Base-by-base conservation (phyloP, 192 early-diverging fungal genomes). In the Umbelopsis sp. region DNA sequence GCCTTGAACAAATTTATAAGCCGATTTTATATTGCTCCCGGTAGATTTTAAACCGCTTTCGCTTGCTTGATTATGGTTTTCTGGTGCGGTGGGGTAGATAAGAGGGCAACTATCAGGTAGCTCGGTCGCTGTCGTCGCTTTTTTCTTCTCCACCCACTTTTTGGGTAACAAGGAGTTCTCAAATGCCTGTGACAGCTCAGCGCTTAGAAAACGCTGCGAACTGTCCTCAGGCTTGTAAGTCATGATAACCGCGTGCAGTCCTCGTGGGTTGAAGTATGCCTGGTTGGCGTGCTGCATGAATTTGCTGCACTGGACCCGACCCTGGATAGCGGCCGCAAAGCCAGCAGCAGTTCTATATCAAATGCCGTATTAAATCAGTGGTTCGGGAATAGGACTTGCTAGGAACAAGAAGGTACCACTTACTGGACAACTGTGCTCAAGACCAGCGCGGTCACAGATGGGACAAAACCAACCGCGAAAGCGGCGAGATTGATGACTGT, bases 401-500 rank as follows among this genome's bases (percentile, higher is more conserved):
- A 44, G 43, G 43, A 44, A 44, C 43, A 44, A 44, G 43, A 44
- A 54, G 52, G n/a, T 21, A 54, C 52, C 52, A 54, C 52, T 54
- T 54, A 54, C 52, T 54, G 52, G n/a, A 54, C 52, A 25, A 29
- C 52, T 54, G 52, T 54, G 52, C 52, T 54, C 52, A 54, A 21
- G 52, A 29, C 52, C 52, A 54, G n/a, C n/a, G 52, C 52, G 26
- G 52, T 54, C 21, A 54, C 52, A 54, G 52, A 54, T 54, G 52
- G 52, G 26, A 54, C 52, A 54, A 54, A 54, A 29, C 26, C 52
- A 29, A 54, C 52, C 26, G 52, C 52, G 52, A 54, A 54, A 54
- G 52, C 52, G 52, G 52, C 52, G 52, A 54, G 21, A 54, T 54
- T 54, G 52, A 54, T 54, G 52, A 54, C 52, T 54, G 52, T 54